Base-by-base conservation (phyloP, 1,284 basidiomycete species). In the Pholiota adiposa region DNA sequence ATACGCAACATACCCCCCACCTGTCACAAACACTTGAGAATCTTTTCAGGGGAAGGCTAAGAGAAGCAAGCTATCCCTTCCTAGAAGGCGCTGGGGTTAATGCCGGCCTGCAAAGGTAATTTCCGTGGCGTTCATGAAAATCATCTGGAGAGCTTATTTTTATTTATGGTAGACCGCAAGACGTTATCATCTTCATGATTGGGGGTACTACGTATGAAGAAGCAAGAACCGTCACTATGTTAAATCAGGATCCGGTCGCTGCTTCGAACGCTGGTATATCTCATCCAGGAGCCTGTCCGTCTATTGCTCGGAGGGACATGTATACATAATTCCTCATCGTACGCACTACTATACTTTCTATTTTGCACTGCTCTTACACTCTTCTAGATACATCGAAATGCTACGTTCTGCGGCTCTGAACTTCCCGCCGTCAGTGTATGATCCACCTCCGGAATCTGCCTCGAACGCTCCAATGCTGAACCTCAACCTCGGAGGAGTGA, bases 1-100 rank as follows among this genome's bases (percentile, higher is more conserved):
- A 98, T 72, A 99, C 96, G 57, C 97, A 99, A 70, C 97, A 99
- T 70, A 91, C 90, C 14, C 97, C 97, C 8, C 96, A 97, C 73
- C 80, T 99, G 2, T 88, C 92, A 0, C 89, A 98, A 70, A 99
- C 97, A 4, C 77, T 99, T 19, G 97, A 99, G 70, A 84, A 92
- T 57, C 77, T 99, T 1, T 85, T 97, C 69, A 94, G 88, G 68
- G 97, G 96, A 12, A 82, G 93, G 50, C 73, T 99, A 63, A 89
- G 86, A 65, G 97, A 98, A 65, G 84, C 87, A 2, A 94, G 88
- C 63, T 96, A 99, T 75, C 96, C 97, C 0, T 98, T 95, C 78
- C 69, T 96, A 27, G 92, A 93, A 55, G 84, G 83, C 48, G 80
- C 81, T 27, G 87, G 85, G 19, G 83, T 82, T 21, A 92, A 92